Evolutionary conservation across 306 rosid species (phyloP), one percentile per base, ranked within the genome.

Genomic region (Abrus pulchellus): DNA sequence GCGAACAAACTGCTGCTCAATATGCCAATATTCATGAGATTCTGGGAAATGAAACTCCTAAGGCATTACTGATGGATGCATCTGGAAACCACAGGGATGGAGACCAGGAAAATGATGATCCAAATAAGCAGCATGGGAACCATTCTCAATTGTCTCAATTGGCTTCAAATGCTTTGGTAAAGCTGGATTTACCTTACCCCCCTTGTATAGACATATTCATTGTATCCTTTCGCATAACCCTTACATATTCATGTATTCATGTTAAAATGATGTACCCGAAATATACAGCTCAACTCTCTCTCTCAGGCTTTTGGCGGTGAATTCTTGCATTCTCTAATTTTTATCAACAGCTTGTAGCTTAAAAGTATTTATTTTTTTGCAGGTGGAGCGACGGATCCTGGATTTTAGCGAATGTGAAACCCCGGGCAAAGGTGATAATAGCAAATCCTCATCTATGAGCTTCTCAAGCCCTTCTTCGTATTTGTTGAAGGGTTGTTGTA

Each of bases 351-450:
- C 73, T 47, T 70, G 38, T 66, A 66, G 67, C 53, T 63, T 6
- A 66, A 65, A 72, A 28, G 2, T 63, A 7, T 64, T 50, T 12
- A 28, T 52, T 2, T 80, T 67, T 50, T 64, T 80, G 79, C 86
- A 96, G 99, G 84, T 88, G 41, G 97, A 96, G 83, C 80, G 98
- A 53, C 92, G 99, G 8, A 79, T 78, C 38, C 98, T 96, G 27
- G 99, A 96, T 87, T 96, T 96, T 12, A 93, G 98, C 34, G 99
- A 93, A 83, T 96, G 99, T 56, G 99, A 84, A 75, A 82, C 94
- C 30, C 98, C 98, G 1, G 90, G 83, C 45, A 90, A 87, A 83
- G 93, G 80, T 68, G 97, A 90, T 6, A 73, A 69, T 11, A 83
- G 86, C 44, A 96, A 88, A 84, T 77, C 93, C 12, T 83, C 90